phyloP scores from a whole-genome alignment of 202 grass and related monocot genomes.

The Bolboschoenoplectus hybrid region DNA sequence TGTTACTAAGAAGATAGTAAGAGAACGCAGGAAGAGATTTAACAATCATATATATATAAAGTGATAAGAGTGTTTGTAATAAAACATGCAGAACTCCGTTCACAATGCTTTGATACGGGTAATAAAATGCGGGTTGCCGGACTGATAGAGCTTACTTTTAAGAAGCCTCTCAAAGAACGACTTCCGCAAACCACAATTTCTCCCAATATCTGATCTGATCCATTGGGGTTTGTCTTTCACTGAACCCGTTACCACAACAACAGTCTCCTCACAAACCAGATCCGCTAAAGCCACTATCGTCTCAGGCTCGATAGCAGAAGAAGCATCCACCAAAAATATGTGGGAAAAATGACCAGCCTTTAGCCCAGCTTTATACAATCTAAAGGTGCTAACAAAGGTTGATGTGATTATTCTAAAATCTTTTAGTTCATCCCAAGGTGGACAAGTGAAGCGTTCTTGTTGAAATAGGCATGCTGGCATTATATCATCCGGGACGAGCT shows the following conservation, averaged over 20 bases:
- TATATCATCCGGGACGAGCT: slow-evolving; percentile 37
- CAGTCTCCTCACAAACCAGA: slow-evolving; percentile 32
- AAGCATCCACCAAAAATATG: slow-evolving; percentile 46
- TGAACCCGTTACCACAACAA: slow-evolving; percentile 40
- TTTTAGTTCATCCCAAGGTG: slow-evolving; percentile 7
- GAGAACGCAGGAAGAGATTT: no score
- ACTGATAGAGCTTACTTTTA: slow-evolving; percentile 20
- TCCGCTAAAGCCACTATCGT: slow-evolving; percentile 35
- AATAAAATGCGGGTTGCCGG: slow-evolving; percentile 19
- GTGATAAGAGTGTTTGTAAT: no score
- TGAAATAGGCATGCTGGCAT: neutral
- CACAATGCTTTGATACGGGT: slow-evolving; percentile 15
- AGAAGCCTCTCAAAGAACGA: slow-evolving; percentile 46
- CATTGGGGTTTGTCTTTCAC: neutral
- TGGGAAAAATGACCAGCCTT: slow-evolving; percentile 35
- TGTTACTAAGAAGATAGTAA: neutral
- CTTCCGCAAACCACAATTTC: slow-evolving; percentile 31
- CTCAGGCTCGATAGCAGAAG: slow-evolving; percentile 41
- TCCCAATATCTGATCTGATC: slow-evolving; percentile 43
- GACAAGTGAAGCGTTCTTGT: slow-evolving; percentile 42
- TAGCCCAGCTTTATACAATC: slow-evolving; percentile 40
- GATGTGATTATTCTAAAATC: slow-evolving; percentile 41
- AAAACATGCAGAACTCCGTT: no score
- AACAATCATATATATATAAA: no score
- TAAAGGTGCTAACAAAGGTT: slow-evolving; percentile 40